These are phyloP conservation scores for Crotalaria pallida DNA, from an alignment of 306 rosid genomes.

Conservation along the genomic window DNA sequence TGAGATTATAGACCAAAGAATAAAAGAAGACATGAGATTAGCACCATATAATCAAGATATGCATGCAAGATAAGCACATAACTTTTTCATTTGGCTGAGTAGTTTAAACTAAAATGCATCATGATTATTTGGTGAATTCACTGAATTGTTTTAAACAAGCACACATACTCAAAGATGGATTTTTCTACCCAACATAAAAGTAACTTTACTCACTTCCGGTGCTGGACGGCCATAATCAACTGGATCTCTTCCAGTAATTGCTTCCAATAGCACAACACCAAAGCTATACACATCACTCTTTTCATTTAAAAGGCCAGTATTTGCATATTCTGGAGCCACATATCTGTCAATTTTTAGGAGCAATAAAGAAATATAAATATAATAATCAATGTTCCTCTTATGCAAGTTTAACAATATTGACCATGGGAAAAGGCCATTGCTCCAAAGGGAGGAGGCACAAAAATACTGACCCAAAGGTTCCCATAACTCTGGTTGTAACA, in stretches of 20 bases:
- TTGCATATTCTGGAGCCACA: slow-evolving; percentile 84
- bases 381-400: not conserved
- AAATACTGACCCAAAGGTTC: slow-evolving; percentile 75
- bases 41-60: not conserved
- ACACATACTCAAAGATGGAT: not conserved
- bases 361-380: not conserved
- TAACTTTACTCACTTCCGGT: slow-evolving; percentile 45
- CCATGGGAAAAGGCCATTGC: not conserved
- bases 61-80: not conserved
- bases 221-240: slow-evolving; percentile 67
- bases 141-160: not conserved
- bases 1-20: not conserved
- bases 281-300: slow-evolving; percentile 81
- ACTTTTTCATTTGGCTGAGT: not conserved
- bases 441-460: not conserved
- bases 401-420: not conserved
- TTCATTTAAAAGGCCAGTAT: slow-evolving; percentile 70
- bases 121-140: not conserved
- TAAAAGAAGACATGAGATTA: not conserved
- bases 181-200: not conserved
- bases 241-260: slow-evolving; percentile 80
- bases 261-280: slow-evolving; percentile 66
- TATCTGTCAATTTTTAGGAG: slow-evolving; percentile 38
- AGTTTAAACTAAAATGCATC: slow-evolving; percentile 10
- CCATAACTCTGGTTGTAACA: slow-evolving; percentile 80